These are phyloP conservation scores for Hypoxylon sp. DNA, from an alignment of 2,329 filamentous ascomycete genomes.

Conservation along the genomic window DNA sequence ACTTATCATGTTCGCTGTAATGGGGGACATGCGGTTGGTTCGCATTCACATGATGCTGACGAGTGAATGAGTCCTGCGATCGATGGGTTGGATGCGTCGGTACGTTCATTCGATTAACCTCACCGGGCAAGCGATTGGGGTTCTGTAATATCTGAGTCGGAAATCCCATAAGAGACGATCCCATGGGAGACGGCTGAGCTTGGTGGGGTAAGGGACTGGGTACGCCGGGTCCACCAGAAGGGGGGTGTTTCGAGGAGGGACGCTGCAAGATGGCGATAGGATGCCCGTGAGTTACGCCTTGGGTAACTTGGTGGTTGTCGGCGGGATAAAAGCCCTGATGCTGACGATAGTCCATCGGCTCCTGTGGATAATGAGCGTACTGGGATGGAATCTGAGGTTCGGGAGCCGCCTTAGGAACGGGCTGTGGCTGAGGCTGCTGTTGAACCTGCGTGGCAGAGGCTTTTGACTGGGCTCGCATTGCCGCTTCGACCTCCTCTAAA, in stretches of 20 bases:
- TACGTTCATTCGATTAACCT: slow-evolving; percentile 58
- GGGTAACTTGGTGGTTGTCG: slow-evolving; percentile 51
- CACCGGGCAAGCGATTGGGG: slow-evolving; percentile 74
- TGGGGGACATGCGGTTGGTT: slow-evolving; percentile 82
- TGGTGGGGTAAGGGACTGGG: slow-evolving; percentile 56
- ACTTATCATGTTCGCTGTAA: slow-evolving; percentile 86
- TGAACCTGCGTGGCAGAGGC: slow-evolving; percentile 57
- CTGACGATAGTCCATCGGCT: slow-evolving; percentile 49
- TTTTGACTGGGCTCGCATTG: slow-evolving; percentile 81
- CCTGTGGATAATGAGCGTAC: slow-evolving; percentile 50
- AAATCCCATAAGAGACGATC: slow-evolving; percentile 60
- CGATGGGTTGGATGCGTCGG: slow-evolving; percentile 57
- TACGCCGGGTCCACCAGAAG: slow-evolving; percentile 54
- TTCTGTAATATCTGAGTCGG: slow-evolving; percentile 86
- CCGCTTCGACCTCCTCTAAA: slow-evolving; percentile 95
- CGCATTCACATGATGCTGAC: slow-evolving; percentile 65
- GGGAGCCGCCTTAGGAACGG: slow-evolving; percentile 37
- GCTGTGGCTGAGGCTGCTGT: slow-evolving; percentile 54
- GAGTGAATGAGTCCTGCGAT: slow-evolving; percentile 72
- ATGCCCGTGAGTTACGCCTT: slow-evolving; percentile 60
- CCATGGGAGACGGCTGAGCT: slow-evolving; percentile 60
- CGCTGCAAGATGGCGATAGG: slow-evolving; percentile 71
- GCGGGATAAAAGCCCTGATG: slow-evolving; percentile 47
- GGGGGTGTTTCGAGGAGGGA: slow-evolving; percentile 62
- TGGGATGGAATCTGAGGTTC: slow-evolving; percentile 48